Conservation (phyloP, 345 rosid species). For the Ceriops decandra region DNA sequence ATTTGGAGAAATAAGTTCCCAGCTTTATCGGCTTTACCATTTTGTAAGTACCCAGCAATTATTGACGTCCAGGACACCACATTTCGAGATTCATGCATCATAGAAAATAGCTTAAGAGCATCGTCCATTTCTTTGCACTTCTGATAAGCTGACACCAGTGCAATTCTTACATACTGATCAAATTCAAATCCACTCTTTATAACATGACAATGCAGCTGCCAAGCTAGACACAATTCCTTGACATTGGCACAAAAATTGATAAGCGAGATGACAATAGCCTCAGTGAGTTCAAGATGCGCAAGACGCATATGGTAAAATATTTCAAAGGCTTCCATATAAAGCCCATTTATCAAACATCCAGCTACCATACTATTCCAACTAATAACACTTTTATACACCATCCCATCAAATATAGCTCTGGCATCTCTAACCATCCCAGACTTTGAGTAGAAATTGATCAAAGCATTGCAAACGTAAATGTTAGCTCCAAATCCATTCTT, state of each 20-base stretch:
- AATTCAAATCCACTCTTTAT: constrained; percentile 51
- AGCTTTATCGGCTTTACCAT: constrained; percentile 48
- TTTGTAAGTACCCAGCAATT: constrained; percentile 73
- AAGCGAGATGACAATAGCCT: constrained; percentile 46
- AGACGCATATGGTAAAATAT: constrained; percentile 55
- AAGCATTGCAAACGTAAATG: constrained; percentile 53
- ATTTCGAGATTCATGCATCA: constrained; percentile 36
- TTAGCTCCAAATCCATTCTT: constrained; percentile 55
- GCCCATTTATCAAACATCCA: constrained; percentile 57
- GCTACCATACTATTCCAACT: constrained; percentile 80
- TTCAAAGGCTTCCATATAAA: constrained; percentile 52
- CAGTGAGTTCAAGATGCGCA: constrained; percentile 46
- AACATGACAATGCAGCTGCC: constrained; percentile 69
- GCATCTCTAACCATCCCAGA: constrained; percentile 55
- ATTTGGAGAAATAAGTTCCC: constrained; percentile 49
- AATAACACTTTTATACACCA: constrained; percentile 47
- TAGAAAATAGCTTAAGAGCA: constrained; percentile 50
- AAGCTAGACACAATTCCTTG: constrained; percentile 44
- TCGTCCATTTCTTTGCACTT: constrained; percentile 53
- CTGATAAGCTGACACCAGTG: constrained; percentile 61
- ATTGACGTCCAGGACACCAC: constrained; percentile 82
- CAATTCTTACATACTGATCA: constrained; percentile 52
- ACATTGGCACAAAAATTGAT: constrained; percentile 65
- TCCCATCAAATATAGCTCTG: constrained; percentile 52
- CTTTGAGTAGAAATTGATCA: constrained; percentile 67